These are phyloP conservation scores for Cetraspora pellucida DNA, from an alignment of 192 early-diverging fungal genomes.

Conservation along the genomic window DNA sequence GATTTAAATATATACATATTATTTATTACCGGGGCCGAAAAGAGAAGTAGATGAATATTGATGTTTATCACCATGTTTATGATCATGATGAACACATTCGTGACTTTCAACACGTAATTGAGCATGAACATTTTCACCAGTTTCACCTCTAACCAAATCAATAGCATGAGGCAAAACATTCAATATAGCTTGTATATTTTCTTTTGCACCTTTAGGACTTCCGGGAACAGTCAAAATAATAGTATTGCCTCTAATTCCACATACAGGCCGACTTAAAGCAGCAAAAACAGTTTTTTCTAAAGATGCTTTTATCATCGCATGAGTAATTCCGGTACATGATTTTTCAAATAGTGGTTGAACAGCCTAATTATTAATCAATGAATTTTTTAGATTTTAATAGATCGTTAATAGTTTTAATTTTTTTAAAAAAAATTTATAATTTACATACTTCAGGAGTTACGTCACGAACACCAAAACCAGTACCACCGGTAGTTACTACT, in stretches of 20 bases:
- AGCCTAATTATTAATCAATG: conserved; percentile 48
- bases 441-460: conserved; percentile 78
- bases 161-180: conserved; percentile 82
- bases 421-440: too few relatives aligned
- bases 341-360: conserved; percentile 72
- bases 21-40: conserved; percentile 40
- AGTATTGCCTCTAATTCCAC: conserved; percentile 61
- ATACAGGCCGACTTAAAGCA: conserved; percentile 79
- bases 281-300: conserved; percentile 87
- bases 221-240: conserved; percentile 88
- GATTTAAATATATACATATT: not conserved
- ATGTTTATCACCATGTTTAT: conserved; percentile 48
- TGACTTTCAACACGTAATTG: conserved; percentile 46
- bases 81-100: conserved; percentile 37
- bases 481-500: conserved; percentile 89
- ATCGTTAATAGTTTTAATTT: too few relatives aligned
- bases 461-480: conserved; percentile 85
- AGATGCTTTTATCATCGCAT: conserved; percentile 74
- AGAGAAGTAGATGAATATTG: conserved; percentile 42
- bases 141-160: conserved; percentile 63
- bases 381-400: too few relatives aligned
- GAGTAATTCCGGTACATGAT: conserved; percentile 73
- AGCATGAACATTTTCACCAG: conserved; percentile 60
- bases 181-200: conserved; percentile 79
- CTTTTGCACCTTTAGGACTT: conserved; percentile 80